phyloP scores from a whole-genome alignment of 2,329 filamentous ascomycete genomes.

The Plectosphaerella plurivora region DNA sequence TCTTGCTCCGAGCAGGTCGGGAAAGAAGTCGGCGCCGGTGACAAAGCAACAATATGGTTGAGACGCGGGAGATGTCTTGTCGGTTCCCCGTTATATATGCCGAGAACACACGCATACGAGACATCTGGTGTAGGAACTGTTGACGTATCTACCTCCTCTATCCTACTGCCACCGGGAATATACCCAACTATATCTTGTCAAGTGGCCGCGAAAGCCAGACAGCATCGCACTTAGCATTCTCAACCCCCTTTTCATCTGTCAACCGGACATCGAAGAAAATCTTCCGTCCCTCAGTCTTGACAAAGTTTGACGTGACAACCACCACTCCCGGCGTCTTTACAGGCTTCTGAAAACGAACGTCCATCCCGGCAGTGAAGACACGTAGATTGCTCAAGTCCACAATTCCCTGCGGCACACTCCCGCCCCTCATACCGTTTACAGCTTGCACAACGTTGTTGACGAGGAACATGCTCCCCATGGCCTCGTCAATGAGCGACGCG shows the following conservation, averaged over 20 bases:
- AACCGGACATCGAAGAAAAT: slow-evolving; percentile 12
- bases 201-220: slow-evolving; percentile 4
- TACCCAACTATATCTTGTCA: neutral
- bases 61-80: no score
- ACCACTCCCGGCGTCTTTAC: slow-evolving; percentile 12
- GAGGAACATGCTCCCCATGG: slow-evolving; percentile 18
- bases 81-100: no score
- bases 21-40: no score
- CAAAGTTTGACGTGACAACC: slow-evolving; percentile 11
- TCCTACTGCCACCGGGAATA: no score
- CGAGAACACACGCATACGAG: no score
- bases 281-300: slow-evolving; percentile 12
- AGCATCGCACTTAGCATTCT: slow-evolving; percentile 9
- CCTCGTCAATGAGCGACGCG: slow-evolving; percentile 19
- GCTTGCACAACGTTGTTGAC: slow-evolving; percentile 14
- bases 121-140: no score
- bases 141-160: no score
- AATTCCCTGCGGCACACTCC: slow-evolving; percentile 6
- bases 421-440: slow-evolving; percentile 1
- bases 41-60: no score
- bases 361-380: slow-evolving; percentile 12
- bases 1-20: no score
- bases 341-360: slow-evolving; percentile 12
- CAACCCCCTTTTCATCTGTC: slow-evolving; percentile 4
- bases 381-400: slow-evolving; percentile 1